Base-by-base conservation (phyloP, 805 yeast species). In the Teunomyces gatunensis region DNA sequence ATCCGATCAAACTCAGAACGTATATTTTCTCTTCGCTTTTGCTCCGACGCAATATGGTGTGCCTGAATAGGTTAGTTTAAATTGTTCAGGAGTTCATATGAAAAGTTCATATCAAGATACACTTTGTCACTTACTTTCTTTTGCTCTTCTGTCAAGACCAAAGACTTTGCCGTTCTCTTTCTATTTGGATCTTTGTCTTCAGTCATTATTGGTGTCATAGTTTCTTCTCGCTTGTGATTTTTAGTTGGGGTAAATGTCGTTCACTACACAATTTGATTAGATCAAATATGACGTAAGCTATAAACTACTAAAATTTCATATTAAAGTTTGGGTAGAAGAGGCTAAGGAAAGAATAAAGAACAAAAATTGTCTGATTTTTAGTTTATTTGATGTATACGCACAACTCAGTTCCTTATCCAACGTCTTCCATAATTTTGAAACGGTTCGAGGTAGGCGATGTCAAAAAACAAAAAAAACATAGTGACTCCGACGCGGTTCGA, bases 1-100 rank as follows among this genome's bases (percentile, higher is more conserved):
- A 91, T 73, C 47, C 77, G 78, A 56, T 87, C 95, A 59, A 89
- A 91, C 7, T 89, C 91, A 7, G 83, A 79, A 39, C 97, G 73
- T 18, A 92, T 89, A 36, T 91, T 89, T 54, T 84, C 89, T 51
- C 98, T 74, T 57, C 98, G 74, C 59, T 86, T 87, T 62, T 89
- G 91, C 61, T 91, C 98, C 0, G 91, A 84, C 4, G 87, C 87
- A 6, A 88, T 86, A 58, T 87, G 96, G 54, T 85, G 87, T 4
- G 84, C 84, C 82, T 84, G 39, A 25, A 30, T 12, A 3, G 44
- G 46, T 45, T 44, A 40, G 42, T 43, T 17, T 12, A 17, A 10
- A 34, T 4, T n/a, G 27, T 15, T 30, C 27, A 11, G n/a, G 29
- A n/a, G 15, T 23, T 17, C 12, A 7, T 3, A 11, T 5, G n/a